phyloP scores from a whole-genome alignment of 1,139 yeast genomes.

The Petasospora rhodanensis region DNA sequence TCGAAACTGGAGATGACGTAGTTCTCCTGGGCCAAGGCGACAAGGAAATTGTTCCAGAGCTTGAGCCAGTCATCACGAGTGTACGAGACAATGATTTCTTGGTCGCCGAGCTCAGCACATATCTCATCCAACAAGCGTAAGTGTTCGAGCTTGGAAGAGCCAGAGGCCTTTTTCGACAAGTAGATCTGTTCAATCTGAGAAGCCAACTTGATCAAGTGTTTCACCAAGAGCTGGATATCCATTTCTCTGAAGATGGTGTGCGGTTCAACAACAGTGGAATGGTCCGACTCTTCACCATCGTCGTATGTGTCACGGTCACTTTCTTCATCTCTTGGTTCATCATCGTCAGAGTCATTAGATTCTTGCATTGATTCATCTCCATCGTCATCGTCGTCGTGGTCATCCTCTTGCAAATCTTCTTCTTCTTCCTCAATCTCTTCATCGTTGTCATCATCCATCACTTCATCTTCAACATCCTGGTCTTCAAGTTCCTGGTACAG shows the following conservation, averaged over 20 bases:
- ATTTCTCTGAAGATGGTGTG: conserved; percentile 9
- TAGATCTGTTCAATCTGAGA: conserved; percentile 21
- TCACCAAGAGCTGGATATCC: conserved; percentile 3
- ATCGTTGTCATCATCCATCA: conserved; percentile 6
- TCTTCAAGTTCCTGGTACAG: no score
- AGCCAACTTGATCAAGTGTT: conserved; percentile 11
- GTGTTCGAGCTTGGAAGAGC: conserved; percentile 24
- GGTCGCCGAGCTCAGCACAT: conserved; percentile 22
- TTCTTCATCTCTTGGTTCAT: conserved; percentile 9
- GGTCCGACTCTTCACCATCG: conserved; percentile 15
- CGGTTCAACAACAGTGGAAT: conserved; percentile 18
- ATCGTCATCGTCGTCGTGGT: conserved; percentile 22
- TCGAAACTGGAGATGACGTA: conserved; percentile 67
- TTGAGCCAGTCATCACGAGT: conserved; percentile 38
- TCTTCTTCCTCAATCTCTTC: conserved; percentile 15
- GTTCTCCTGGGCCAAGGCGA: conserved; percentile 29
- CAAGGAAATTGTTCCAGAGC: conserved; percentile 44
- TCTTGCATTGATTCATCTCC: conserved; percentile 27
- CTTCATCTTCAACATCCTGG: conserved; percentile 16
- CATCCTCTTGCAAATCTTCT: conserved; percentile 6
- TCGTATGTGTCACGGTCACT: conserved; percentile 23
- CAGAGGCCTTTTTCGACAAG: conserved; percentile 17
- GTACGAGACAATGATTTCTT: conserved; percentile 10
- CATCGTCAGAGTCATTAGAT: conserved; percentile 30
- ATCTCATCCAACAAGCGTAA: conserved; percentile 28